phyloP scores from a whole-genome alignment of 2,329 filamentous ascomycete genomes.

The Apiospora marii region DNA sequence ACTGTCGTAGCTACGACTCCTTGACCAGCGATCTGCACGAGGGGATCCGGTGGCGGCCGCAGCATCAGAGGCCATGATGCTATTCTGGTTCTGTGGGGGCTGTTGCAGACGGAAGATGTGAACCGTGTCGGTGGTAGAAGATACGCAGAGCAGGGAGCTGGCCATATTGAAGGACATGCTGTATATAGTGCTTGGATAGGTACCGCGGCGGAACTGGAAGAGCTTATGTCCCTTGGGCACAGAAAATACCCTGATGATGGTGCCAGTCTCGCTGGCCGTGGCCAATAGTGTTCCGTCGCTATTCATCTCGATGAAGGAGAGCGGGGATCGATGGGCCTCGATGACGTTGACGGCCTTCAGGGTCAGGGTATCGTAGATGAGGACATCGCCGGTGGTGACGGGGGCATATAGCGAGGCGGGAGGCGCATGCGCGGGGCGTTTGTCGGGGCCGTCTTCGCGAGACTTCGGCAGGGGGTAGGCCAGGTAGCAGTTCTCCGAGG shows the following conservation, averaged over 20 bases:
- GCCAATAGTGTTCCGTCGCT: constrained; percentile 90
- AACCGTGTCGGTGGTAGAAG: constrained; percentile 93
- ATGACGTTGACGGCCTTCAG: constrained; percentile 95
- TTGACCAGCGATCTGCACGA: constrained; percentile 59
- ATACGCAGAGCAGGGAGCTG: constrained; percentile 92
- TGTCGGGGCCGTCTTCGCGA: constrained; percentile 64
- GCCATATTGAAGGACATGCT: constrained; percentile 99
- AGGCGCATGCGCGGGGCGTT: constrained; percentile 81
- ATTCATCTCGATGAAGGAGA: constrained; percentile 91
- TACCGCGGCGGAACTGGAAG: constrained; percentile 94
- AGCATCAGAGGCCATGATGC: constrained; percentile 46
- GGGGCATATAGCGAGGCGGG: constrained; percentile 80
- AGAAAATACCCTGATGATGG: constrained; percentile 95
- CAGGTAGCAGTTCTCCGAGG: constrained; percentile 94
- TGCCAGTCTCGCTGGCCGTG: constrained; percentile 96
- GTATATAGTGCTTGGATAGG: constrained; percentile 94
- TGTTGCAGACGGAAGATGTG: constrained; percentile 88
- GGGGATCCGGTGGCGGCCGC: constrained; percentile 51
- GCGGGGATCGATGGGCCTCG: constrained; percentile 89
- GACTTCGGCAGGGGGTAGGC: constrained; percentile 88
- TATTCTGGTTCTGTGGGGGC: constrained; percentile 35
- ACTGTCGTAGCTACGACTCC: constrained; percentile 63
- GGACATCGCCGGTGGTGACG: constrained; percentile 88
- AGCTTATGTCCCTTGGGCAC: constrained; percentile 91
- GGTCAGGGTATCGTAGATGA: constrained; percentile 89